Evolutionary conservation across 352 stramenopile species (phyloP).

Genomic region (Phytophthora fragariae): DNA sequence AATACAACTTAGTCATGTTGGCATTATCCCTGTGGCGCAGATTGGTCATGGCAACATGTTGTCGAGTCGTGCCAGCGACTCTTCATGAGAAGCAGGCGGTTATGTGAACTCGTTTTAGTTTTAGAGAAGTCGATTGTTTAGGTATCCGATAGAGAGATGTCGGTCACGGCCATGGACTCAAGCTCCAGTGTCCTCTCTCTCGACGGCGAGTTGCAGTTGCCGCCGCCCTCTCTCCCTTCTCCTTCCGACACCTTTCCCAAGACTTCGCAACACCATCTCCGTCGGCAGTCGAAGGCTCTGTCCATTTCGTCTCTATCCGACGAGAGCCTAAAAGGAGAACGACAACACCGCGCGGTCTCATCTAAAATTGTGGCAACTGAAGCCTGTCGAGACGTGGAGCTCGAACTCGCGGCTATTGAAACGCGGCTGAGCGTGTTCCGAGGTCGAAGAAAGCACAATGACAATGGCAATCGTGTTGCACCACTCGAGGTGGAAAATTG

Average conservation of each 20-base stretch:
- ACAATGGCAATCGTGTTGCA: constrained; percentile 5
- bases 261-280: constrained; percentile 2
- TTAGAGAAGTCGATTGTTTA: background rate
- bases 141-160: constrained; percentile 13
- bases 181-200: constrained; percentile 7
- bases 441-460: constrained; percentile 8
- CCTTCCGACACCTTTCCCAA: constrained; percentile 1
- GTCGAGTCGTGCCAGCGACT: constrained; percentile 9
- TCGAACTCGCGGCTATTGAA: constrained; percentile 51
- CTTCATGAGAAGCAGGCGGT: constrained; percentile 11
- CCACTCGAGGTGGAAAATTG: constrained; percentile 1
- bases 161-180: constrained; percentile 13
- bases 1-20: background rate
- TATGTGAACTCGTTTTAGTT: constrained; percentile 2
- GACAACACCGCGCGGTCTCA: background rate
- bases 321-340: constrained; percentile 15
- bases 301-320: constrained; percentile 42
- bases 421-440: constrained; percentile 45
- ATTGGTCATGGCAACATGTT: constrained; percentile 4
- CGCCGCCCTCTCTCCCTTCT: background rate
- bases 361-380: constrained; percentile 16
- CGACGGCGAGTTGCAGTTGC: background rate
- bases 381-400: constrained; percentile 54
- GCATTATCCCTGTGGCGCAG: background rate
- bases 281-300: constrained; percentile 24